A percentile compares a stretch with the other conserved stretches of the same genome.
Conservation (phyloP, 345 rosid genomes). For the Lepidium didymum region DNA sequence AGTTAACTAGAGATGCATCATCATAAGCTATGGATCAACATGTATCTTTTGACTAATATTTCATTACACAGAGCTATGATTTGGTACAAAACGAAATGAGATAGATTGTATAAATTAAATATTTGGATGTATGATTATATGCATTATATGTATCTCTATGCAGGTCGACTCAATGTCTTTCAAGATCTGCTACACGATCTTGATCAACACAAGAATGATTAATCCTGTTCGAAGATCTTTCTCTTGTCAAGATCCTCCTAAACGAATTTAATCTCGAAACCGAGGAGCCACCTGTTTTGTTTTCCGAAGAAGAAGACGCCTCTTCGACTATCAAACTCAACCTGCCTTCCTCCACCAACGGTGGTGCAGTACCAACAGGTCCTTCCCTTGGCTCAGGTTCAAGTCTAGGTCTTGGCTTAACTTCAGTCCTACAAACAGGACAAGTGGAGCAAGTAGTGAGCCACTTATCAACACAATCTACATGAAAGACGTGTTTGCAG, state of each 20-base stretch:
- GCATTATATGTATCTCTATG: background rate
- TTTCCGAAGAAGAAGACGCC: conserved; percentile 25
- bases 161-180: conserved; percentile 30
- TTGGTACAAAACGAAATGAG: background rate
- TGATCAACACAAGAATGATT: conserved; percentile 30
- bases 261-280: conserved; percentile 48
- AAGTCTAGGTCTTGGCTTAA: conserved; percentile 41
- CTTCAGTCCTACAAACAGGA: conserved; percentile 76
- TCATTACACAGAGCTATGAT: background rate
- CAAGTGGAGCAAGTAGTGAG: conserved; percentile 55
- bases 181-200: conserved; percentile 32
- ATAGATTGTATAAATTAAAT: background rate
- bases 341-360: conserved; percentile 16
- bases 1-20: background rate
- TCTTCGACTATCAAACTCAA: conserved; percentile 15
- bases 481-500: conserved; percentile 67
- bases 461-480: conserved; percentile 67
- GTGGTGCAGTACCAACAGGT: conserved; percentile 25
- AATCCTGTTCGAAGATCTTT: conserved; percentile 44
- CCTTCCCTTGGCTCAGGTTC: conserved; percentile 46
- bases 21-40: background rate
- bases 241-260: conserved; percentile 41
- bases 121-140: conserved; percentile 17
- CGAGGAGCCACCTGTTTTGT: conserved; percentile 31
- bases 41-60: conserved; percentile 10